Evolutionary conservation across 2,329 filamentous ascomycete genomes (phyloP).

Genomic region (Venturia carpophila): DNA sequence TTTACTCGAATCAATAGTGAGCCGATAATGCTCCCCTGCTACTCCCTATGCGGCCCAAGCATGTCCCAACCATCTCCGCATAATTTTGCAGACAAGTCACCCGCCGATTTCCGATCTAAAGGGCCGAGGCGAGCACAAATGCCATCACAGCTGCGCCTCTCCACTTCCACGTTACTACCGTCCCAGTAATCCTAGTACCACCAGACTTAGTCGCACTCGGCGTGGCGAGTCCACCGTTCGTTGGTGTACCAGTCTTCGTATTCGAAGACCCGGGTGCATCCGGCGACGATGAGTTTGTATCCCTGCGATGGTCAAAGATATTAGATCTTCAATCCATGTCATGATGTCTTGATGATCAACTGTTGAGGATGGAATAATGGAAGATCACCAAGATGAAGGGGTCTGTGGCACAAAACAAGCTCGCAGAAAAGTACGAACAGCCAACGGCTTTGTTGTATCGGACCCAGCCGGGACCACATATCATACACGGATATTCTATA

Average conservation of each 20-base stretch:
- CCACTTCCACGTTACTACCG: neutral
- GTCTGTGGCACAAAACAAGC: no score
- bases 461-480: neutral
- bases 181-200: neutral
- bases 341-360: no score
- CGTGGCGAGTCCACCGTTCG: neutral
- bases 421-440: no score
- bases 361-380: no score
- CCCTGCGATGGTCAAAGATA: neutral
- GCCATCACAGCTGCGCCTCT: neutral
- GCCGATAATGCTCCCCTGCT: no score
- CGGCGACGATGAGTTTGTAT: neutral
- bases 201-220: neutral
- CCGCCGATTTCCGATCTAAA: neutral
- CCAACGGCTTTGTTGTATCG: no score
- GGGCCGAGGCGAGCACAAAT: neutral
- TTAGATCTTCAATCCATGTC: neutral
- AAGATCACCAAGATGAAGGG: no score
- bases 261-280: slow-evolving; percentile 1
- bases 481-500: neutral
- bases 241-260: neutral
- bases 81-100: neutral
- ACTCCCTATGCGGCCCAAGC: no score
- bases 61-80: neutral
- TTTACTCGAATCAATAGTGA: no score